Evolutionary conservation across 768 basidiomycete species (phyloP), one percentile per base, ranked within the genome.

Genomic region (Tephrocybe sp.): DNA sequence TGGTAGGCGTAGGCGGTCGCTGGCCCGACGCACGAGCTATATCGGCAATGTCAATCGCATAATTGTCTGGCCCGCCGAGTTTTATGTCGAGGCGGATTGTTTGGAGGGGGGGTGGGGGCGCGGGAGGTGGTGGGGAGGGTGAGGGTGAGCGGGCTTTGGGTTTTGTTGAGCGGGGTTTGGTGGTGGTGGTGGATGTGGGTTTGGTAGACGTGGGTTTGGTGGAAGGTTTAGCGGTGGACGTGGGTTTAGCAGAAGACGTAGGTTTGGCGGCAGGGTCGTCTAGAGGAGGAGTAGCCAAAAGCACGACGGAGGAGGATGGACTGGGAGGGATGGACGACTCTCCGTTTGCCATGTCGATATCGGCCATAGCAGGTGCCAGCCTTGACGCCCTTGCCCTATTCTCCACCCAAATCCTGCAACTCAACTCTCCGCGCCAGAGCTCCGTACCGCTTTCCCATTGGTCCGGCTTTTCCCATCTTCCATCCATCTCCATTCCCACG

Each of bases 21-120:
- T 83, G 84, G n/a, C 83, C 84, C 1, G 76, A 76, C 1, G 64
- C 72, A 49, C 78, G 77, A 30, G 83, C 72, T 11, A 79, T 66
- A 16, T 63, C 52, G 1, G 74, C 64, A 44, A 87, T 74, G 54
- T 86, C 78, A 33, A 87, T 76, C 33, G 82, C 82, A 60, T 87
- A 87, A 46, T 80, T 77, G 2, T 77, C 72, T 0, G 82, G 83
- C 0, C 84, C 84, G 3, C 83, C 84, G 3, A 87, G 75, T 4
- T 48, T 60, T 57, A 87, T 84, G 10, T 80, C 69, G 16, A 88
- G 74, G 1, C 85, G 73, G 38, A 88, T 73, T 2, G 85, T 87
- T 47, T 76, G 68, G 19, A 79, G 65, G 9, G 50, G 74, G 68
- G 3, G 74, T 70, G 22, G 79, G 71, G n/a, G 80, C 69, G 21